These are phyloP conservation scores for Tetradesmus lagerheimii DNA, from an alignment of 139 green algal species.

Conservation along the genomic window DNA sequence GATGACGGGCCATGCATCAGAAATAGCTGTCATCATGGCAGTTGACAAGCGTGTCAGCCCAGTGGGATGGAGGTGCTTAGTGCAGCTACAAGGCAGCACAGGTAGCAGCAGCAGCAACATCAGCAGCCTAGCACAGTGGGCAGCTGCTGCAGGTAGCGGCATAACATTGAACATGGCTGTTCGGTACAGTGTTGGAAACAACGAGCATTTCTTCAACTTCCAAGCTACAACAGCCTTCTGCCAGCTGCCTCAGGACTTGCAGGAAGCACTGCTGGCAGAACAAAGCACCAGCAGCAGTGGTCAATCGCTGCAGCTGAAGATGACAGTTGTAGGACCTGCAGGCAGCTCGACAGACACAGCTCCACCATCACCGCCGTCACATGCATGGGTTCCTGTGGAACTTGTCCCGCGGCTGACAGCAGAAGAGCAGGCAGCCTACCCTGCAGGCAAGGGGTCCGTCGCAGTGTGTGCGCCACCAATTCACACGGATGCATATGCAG, in stretches of 20 bases:
- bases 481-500: conserved; percentile 8
- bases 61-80: neutral
- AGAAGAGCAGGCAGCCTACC: neutral
- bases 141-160: neutral
- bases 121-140: neutral
- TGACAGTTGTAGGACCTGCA: neutral
- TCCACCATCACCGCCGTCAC: neutral
- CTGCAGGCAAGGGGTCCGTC: neutral
- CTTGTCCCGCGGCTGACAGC: neutral
- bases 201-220: neutral
- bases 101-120: neutral
- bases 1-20: neutral
- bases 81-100: neutral
- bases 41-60: neutral
- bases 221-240: neutral
- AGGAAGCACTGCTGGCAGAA: neutral
- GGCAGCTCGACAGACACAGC: neutral
- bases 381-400: neutral
- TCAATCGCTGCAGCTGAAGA: neutral
- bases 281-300: neutral
- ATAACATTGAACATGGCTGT: neutral
- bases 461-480: conserved; percentile 15
- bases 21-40: neutral
- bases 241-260: neutral
- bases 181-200: neutral